Evolutionary conservation across 2,329 filamentous ascomycete species (phyloP).

Genomic region (Plectosphaerella cucumerina): DNA sequence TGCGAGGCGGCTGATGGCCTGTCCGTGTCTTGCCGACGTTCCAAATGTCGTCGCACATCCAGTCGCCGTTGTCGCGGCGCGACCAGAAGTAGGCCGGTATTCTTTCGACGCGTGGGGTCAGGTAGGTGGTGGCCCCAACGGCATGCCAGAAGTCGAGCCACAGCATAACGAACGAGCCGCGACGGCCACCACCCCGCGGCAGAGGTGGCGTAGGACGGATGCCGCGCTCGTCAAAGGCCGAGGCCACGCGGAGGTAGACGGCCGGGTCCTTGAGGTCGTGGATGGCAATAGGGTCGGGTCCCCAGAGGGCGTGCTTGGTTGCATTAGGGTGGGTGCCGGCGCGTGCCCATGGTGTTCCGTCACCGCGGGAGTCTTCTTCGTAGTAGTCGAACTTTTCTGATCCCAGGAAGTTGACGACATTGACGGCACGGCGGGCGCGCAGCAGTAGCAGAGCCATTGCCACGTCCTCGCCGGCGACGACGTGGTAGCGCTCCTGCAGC

Average conservation of each 20-base stretch:
- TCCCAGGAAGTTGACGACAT: constrained; percentile 22
- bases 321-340: constrained; percentile 16
- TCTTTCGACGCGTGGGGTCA: constrained; percentile 14
- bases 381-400: constrained; percentile 26
- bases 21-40: constrained; percentile 11
- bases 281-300: constrained; percentile 17
- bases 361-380: constrained; percentile 18
- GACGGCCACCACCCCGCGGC: constrained; percentile 3
- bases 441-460: constrained; percentile 22
- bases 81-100: constrained; percentile 18
- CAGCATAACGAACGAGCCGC: constrained; percentile 8
- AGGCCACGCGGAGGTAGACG: constrained; percentile 21
- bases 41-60: constrained; percentile 22
- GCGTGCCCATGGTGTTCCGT: constrained; percentile 23
- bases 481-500: constrained; percentile 19
- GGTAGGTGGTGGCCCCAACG: constrained; percentile 13
- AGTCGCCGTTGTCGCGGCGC: constrained; percentile 8
- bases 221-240: constrained; percentile 22
- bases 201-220: constrained; percentile 13
- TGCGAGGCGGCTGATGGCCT: no score
- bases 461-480: constrained; percentile 25
- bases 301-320: constrained; percentile 18
- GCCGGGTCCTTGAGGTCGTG: constrained; percentile 21
- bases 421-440: constrained; percentile 16
- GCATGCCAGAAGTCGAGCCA: constrained; percentile 20